Conservation (phyloP, 495 filamentous ascomycete species). For the Podospora appendiculata region DNA sequence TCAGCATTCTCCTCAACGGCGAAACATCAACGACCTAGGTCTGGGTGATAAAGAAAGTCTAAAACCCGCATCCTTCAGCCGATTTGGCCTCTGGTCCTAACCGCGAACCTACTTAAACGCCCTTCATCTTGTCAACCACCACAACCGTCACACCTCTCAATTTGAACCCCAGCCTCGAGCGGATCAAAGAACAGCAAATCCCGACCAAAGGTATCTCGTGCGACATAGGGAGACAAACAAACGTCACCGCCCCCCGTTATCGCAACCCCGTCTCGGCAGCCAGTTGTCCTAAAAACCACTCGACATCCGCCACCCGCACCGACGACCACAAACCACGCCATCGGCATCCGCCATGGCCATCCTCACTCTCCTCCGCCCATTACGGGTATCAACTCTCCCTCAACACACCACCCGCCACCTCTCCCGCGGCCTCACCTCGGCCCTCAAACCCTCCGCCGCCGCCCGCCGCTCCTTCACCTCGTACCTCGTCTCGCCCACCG, state of each 20-base stretch:
- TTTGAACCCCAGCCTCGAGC: too few relatives aligned
- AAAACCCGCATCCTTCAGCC: constrained; percentile 12
- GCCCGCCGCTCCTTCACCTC: constrained; percentile 51
- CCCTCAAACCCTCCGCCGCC: not conserved
- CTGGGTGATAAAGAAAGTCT: not conserved
- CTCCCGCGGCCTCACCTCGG: constrained; percentile 8
- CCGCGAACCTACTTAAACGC: not conserved
- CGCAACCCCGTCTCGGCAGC: too few relatives aligned
- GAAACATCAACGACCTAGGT: too few relatives aligned
- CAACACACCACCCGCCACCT: constrained; percentile 14
- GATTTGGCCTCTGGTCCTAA: not conserved
- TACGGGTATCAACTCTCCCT: constrained; percentile 23
- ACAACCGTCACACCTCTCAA: too few relatives aligned
- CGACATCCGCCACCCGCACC: too few relatives aligned
- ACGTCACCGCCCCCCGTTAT: too few relatives aligned
- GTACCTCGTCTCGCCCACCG: constrained; percentile 77
- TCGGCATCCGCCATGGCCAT: constrained; percentile 26
- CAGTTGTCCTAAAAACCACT: too few relatives aligned
- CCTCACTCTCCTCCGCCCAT: constrained; percentile 26
- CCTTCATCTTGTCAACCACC: not conserved
- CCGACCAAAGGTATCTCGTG: too few relatives aligned
- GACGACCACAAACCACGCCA: not conserved
- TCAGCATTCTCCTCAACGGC: too few relatives aligned
- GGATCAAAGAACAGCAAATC: too few relatives aligned
- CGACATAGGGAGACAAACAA: too few relatives aligned